These are phyloP conservation scores for Ophiocordyceps camponoti-leonardi DNA, from an alignment of 2,329 filamentous ascomycete species.

Conservation along the genomic window DNA sequence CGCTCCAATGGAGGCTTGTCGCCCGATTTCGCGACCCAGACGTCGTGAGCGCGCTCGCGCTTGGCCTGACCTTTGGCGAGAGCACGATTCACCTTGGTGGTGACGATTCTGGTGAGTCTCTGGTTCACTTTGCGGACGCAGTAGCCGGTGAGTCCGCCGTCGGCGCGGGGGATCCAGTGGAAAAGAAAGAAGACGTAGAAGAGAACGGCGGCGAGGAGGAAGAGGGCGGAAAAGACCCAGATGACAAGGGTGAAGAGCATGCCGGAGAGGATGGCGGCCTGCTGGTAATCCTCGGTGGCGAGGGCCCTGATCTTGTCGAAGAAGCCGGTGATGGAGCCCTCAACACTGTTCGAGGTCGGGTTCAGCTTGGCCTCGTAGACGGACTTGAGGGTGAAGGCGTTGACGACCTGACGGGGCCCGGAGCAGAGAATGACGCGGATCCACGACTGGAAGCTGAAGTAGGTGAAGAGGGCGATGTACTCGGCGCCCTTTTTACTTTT, in stretches of 20 bases:
- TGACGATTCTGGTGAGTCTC: slow-evolving; percentile 69
- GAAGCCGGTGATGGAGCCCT: slow-evolving; percentile 53
- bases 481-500: slow-evolving; percentile 83
- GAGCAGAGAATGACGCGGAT: slow-evolving; percentile 80
- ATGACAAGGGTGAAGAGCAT: slow-evolving; percentile 88
- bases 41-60: slow-evolving; percentile 31
- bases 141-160: slow-evolving; percentile 69
- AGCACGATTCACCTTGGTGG: slow-evolving; percentile 74
- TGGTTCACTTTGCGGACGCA: slow-evolving; percentile 86
- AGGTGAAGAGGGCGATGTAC: slow-evolving; percentile 80
- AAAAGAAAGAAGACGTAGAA: slow-evolving; percentile 83
- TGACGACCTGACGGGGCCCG: slow-evolving; percentile 80
- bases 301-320: slow-evolving; percentile 66
- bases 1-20: slow-evolving; percentile 31
- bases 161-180: slow-evolving; percentile 71
- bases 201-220: slow-evolving; percentile 54
- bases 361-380: slow-evolving; percentile 66
- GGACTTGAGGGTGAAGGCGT: slow-evolving; percentile 73
- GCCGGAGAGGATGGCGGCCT: slow-evolving; percentile 68
- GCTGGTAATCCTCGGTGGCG: slow-evolving; percentile 54
- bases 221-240: slow-evolving; percentile 69
- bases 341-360: slow-evolving; percentile 29
- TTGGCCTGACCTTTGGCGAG: slow-evolving; percentile 59
- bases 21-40: slow-evolving; percentile 33
- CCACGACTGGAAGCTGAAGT: slow-evolving; percentile 66